Evolutionary conservation across 78 protist species (phyloP), one percentile per base, ranked within the genome.

Genomic region (Paratrimastix pyriformis): DNA sequence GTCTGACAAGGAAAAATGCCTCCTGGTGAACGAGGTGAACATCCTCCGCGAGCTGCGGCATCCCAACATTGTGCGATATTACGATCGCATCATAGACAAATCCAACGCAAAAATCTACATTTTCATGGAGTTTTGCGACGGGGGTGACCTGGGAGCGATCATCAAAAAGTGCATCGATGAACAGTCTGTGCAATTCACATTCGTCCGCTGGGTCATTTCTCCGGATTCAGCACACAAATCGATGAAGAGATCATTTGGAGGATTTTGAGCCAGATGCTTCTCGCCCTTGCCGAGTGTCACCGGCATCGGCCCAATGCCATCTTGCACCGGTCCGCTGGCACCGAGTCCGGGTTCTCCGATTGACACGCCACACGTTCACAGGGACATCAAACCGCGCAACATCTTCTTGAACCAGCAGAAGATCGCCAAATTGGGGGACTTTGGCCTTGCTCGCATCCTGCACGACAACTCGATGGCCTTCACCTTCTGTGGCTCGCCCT

Each of bases 101-200:
- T 72, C 77, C 29, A 60, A 68, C 1, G 38, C 75, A 24, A 82
- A 55, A 29, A 48, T 92, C 40, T 87, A 81, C 75, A 87, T 92
- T 54, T 74, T 90, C 38, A 87, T 90, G 86, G 97, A 93, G 75
- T 88, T 30, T 60, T 93, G 97, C 77, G 86, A 84, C 21, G 90
- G 92, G 43, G 97, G 97, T 35, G 97, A 93, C 73, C 85, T 93
- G 0, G 77, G 87, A 4, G 40, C 58, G 5, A 29, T 81, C 24
- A 86, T 90, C 59, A 43, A 43, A 35, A 77, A 77, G 57, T 77
- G 82, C 77, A 73, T 54, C 52, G 11, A 54, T 26, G 81, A 66
- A 15, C 26, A 72, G 82, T 74, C 75, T 33, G 50, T 35, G 21
- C 18, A 30, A 24, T 6, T n/a, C 5, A 7, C 26, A 13, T 1